Evolutionary conservation across 345 rosid genomes (phyloP).

Genomic region (Linum trigynum): DNA sequence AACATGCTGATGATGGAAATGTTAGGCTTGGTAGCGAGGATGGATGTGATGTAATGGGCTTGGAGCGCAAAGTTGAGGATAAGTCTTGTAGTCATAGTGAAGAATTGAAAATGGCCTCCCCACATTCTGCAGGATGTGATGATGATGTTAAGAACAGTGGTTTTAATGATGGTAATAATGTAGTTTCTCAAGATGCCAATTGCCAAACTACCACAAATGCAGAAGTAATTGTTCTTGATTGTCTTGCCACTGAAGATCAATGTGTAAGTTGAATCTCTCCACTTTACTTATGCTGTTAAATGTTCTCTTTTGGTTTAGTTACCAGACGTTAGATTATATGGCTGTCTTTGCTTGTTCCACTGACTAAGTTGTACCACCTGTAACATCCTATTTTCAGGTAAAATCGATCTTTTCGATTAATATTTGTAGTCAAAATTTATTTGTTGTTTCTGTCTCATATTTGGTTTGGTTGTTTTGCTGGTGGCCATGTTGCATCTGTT

Average conservation of each 20-base stretch:
- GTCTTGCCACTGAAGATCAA: conserved; percentile 24
- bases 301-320: conserved; percentile 5
- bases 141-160: conserved; percentile 14
- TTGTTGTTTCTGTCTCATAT: neutral
- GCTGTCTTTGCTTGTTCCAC: neutral
- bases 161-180: conserved; percentile 18
- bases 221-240: conserved; percentile 22
- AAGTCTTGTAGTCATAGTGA: conserved; percentile 25
- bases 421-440: neutral
- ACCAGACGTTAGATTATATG: neutral
- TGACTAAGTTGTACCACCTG: neutral
- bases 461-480: neutral
- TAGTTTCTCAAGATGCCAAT: conserved; percentile 25
- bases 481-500: neutral
- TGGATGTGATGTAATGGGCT: conserved; percentile 21
- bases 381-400: neutral
- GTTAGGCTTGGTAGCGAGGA: conserved; percentile 22
- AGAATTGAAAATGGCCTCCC: conserved; percentile 20
- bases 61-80: conserved; percentile 28
- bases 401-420: neutral
- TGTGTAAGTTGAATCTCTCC: conserved; percentile 32
- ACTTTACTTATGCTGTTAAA: neutral
- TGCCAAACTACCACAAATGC: conserved; percentile 26
- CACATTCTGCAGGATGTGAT: conserved; percentile 20
- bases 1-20: conserved; percentile 19